Conservation (phyloP, 345 rosid species). For the Reutealis trisperma region DNA sequence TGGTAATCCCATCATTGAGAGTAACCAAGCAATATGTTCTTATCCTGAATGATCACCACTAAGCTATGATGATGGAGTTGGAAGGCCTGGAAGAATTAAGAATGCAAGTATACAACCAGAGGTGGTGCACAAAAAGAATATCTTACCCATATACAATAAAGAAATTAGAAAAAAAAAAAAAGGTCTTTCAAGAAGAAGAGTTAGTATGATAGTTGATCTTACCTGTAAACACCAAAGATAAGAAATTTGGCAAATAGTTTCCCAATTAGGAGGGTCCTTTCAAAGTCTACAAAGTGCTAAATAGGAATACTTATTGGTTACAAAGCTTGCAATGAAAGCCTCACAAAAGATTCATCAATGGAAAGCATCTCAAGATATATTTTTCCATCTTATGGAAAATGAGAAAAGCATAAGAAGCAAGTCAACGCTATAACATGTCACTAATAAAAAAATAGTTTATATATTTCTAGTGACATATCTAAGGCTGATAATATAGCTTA, state of each 20-base stretch:
- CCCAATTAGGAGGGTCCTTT: constrained; percentile 10
- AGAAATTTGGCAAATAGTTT: constrained; percentile 1
- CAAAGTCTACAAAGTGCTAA: background rate
- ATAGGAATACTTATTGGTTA: background rate
- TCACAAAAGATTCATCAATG: background rate
- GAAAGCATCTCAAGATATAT: background rate
- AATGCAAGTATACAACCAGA: background rate
- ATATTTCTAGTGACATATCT: too few relatives aligned
- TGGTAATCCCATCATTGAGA: background rate
- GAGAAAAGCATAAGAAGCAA: background rate
- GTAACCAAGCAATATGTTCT: background rate
- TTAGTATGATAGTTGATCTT: background rate
- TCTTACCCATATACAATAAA: background rate
- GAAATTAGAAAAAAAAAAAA: background rate
- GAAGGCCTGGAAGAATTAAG: background rate
- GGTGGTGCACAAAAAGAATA: background rate
- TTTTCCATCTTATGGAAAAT: background rate
- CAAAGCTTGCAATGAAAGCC: background rate
- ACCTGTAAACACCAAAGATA: background rate
- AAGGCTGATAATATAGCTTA: too few relatives aligned
- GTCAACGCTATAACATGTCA: too few relatives aligned
- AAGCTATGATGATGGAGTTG: background rate
- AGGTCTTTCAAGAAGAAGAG: background rate
- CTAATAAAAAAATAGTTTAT: too few relatives aligned
- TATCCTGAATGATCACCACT: background rate